These are phyloP conservation scores for Mariannaea elegans DNA, from an alignment of 2,329 filamentous ascomycete species.

Conservation along the genomic window DNA sequence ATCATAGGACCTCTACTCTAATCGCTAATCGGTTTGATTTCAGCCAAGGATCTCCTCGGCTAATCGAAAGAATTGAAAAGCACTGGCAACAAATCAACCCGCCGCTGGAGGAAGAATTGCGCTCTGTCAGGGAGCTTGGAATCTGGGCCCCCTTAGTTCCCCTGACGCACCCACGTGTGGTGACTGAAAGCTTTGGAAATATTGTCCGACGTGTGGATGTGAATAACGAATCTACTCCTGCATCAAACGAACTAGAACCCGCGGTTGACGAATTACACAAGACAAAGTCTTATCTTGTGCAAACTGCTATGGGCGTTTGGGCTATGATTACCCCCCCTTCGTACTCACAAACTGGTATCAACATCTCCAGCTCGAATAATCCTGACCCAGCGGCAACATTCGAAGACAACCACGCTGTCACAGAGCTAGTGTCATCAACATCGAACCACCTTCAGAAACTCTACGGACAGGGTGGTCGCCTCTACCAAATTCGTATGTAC, in stretches of 20 bases:
- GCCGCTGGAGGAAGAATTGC: conserved; percentile 29
- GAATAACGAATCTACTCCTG: conserved; percentile 60
- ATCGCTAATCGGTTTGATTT: conserved; percentile 48
- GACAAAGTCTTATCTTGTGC: conserved; percentile 39
- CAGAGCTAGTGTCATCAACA: conserved; percentile 35
- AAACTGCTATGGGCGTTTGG: conserved; percentile 72
- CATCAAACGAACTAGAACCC: conserved; percentile 76
- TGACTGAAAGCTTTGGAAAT: conserved; percentile 77
- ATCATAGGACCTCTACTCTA: conserved; percentile 69
- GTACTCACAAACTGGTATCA: conserved; percentile 27
- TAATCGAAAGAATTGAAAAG: conserved; percentile 46
- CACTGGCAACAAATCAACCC: conserved; percentile 50
- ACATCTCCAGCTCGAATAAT: conserved; percentile 8
- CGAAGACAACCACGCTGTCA: conserved; percentile 27
- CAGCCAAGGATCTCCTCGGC: conserved; percentile 24
- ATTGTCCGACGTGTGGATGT: conserved; percentile 73
- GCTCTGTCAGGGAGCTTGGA: conserved; percentile 35
- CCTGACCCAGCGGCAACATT: conserved; percentile 36
- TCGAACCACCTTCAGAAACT: conserved; percentile 44
- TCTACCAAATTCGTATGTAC: conserved; percentile 52
- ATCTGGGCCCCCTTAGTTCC: conserved; percentile 64
- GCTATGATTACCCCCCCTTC: conserved; percentile 69
- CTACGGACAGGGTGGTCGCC: conserved; percentile 53
- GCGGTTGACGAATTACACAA: conserved; percentile 68
- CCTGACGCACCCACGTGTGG: conserved; percentile 68